Evolutionary conservation across 169 alveolate species (phyloP).

Genomic region (Plasmodium ovale): DNA sequence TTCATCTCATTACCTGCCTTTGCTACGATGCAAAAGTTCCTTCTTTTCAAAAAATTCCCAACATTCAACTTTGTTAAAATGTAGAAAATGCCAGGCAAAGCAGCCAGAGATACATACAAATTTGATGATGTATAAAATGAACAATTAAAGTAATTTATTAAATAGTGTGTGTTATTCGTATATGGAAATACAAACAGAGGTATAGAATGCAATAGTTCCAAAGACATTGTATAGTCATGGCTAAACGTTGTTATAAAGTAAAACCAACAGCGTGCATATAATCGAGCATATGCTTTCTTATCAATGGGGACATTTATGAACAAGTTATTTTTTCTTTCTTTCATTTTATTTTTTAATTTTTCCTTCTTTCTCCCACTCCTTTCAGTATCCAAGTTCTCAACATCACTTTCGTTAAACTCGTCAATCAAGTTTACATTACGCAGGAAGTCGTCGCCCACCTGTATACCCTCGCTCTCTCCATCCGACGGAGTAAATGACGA

Average conservation of each 20-base stretch:
- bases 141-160: conserved; percentile 58
- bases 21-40: background rate
- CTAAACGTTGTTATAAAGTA: conserved; percentile 57
- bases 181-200: conserved; percentile 73
- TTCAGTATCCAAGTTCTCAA: background rate
- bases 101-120: conserved; percentile 62
- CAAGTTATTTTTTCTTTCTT: conserved; percentile 55
- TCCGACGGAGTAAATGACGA: background rate
- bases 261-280: conserved; percentile 68
- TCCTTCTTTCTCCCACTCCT: background rate
- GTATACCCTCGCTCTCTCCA: background rate
- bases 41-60: conserved; percentile 26
- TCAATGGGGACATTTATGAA: conserved; percentile 58
- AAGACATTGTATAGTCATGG: conserved; percentile 57
- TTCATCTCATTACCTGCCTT: background rate
- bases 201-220: conserved; percentile 49
- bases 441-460: background rate
- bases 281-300: conserved; percentile 26
- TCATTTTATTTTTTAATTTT: conserved; percentile 11
- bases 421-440: background rate
- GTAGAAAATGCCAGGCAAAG: conserved; percentile 70
- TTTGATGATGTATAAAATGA: conserved; percentile 46
- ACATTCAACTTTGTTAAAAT: conserved; percentile 66
- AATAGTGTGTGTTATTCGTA: conserved; percentile 65
- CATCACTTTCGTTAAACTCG: background rate